Evolutionary conservation across 495 filamentous ascomycete species (phyloP), one percentile per base, ranked within the genome.

Genomic region (Aspergillus funiculosus): DNA sequence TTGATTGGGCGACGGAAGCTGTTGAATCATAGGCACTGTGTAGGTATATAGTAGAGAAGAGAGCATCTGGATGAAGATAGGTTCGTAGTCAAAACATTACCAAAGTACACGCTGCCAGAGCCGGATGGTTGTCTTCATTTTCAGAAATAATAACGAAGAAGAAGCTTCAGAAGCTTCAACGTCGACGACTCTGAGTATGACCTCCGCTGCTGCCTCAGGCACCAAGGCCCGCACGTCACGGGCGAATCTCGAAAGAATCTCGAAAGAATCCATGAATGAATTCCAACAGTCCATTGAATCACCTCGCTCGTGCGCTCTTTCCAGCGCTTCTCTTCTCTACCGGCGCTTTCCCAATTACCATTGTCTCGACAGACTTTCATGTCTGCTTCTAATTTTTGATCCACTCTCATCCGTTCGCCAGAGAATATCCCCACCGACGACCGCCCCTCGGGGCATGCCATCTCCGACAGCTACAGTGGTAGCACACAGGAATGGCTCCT

Each of bases 401-500:
- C 25, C 1, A 22, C 13, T 17, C 15, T 20, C 9, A 17, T 26
- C 27, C 26, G 24, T 38, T 15, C 34, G 34, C 35, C 18, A 17
- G 31, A 43, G n/a, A 49, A 13, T n/a, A n/a, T 6, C 26, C 28
- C 29, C 29, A 9, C 48, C 41, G 29, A 51, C 44, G 10, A 28
- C 32, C 14, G 50, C 52, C 45, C 50, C 38, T 53, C 43, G 37
- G 50, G 50, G 37, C 47, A 43, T 56, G 26, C 37, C 47, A 37
- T 18, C 25, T 50, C 47, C 48, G 32, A 39, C 47, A 45, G 54
- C 46, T 53, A 41, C 51, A 43, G 24, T 28, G 50, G 37, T 28
- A 52, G 39, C 30, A 39, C 31, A 37, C 42, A 50, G 32, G 21
- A 11, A 82, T 81, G 79, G 75, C 78, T 5, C 77, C 77, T 5